These are phyloP conservation scores for Fusarium sambucinum DNA, from an alignment of 2,329 filamentous ascomycete species.

Conservation along the genomic window DNA sequence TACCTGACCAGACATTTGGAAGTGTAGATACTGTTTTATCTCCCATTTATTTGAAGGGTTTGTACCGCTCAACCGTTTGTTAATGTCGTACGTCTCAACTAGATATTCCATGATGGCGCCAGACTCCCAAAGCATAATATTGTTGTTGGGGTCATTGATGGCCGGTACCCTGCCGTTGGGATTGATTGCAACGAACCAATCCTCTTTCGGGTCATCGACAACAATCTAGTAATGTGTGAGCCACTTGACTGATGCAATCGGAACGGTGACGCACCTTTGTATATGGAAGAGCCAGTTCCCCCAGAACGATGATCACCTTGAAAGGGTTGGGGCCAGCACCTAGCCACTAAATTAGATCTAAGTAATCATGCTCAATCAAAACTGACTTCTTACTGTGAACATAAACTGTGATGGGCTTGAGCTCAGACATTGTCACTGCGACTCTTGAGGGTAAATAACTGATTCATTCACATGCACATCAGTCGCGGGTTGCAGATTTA, in stretches of 20 bases:
- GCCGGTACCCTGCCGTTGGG: neutral
- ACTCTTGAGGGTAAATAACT: neutral
- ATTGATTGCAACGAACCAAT: constrained; percentile 1
- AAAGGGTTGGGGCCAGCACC: neutral
- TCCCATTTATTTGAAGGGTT: neutral
- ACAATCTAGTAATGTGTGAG: neutral
- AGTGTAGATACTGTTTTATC: constrained; percentile 2
- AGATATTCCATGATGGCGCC: constrained; percentile 10
- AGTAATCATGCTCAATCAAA: rapidly evolving
- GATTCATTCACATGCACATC: neutral
- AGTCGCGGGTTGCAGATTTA: neutral
- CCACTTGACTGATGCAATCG: neutral
- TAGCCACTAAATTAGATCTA: neutral
- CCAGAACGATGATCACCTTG: neutral
- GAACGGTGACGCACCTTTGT: neutral
- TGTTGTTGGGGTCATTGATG: neutral
- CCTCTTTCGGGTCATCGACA: neutral
- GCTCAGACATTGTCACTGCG: neutral
- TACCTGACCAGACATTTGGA: constrained; percentile 3
- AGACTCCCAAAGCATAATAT: neutral
- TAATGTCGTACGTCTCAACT: neutral
- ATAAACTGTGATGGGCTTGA: neutral
- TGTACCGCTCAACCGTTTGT: neutral
- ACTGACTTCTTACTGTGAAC: neutral
- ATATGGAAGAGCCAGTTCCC: neutral